Evolutionary conservation across 2,329 filamentous ascomycete species (phyloP).

Genomic region (Didymella glomerata): DNA sequence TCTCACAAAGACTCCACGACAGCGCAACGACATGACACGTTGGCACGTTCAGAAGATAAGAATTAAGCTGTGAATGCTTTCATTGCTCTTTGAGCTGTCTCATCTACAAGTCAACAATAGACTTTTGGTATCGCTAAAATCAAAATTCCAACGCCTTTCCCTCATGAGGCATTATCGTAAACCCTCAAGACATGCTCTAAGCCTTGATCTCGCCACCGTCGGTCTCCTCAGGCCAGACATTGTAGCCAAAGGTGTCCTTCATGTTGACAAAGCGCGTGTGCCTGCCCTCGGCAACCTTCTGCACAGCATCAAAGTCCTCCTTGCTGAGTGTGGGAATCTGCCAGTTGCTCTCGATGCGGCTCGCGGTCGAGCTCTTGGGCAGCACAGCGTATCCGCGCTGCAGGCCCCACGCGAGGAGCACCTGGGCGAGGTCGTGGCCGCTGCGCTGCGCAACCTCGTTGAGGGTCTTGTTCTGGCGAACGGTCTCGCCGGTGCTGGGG

Average conservation of each 20-base stretch:
- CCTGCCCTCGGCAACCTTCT: constrained; percentile 70
- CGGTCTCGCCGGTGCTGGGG: constrained; percentile 72
- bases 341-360: constrained; percentile 66
- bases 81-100: constrained; percentile 14
- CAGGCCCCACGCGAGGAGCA: constrained; percentile 84
- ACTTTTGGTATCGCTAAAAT: constrained; percentile 39
- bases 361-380: constrained; percentile 54
- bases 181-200: constrained; percentile 9
- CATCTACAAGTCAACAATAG: constrained; percentile 23
- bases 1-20: neutral
- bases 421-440: constrained; percentile 77
- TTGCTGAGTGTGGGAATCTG: constrained; percentile 65
- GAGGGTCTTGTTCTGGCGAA: constrained; percentile 72
- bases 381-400: constrained; percentile 68
- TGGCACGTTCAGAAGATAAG: neutral
- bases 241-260: constrained; percentile 81
- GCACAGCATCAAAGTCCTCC: constrained; percentile 66
- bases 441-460: constrained; percentile 75
- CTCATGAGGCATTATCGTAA: neutral
- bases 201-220: constrained; percentile 40
- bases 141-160: constrained; percentile 18
- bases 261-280: constrained; percentile 80
- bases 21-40: neutral
- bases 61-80: constrained; percentile 8
- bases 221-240: constrained; percentile 63